Evolutionary conservation across 2,329 filamentous ascomycete genomes (phyloP), one percentile per base, ranked within the genome.

Genomic region (Knoxdaviesia capensis): DNA sequence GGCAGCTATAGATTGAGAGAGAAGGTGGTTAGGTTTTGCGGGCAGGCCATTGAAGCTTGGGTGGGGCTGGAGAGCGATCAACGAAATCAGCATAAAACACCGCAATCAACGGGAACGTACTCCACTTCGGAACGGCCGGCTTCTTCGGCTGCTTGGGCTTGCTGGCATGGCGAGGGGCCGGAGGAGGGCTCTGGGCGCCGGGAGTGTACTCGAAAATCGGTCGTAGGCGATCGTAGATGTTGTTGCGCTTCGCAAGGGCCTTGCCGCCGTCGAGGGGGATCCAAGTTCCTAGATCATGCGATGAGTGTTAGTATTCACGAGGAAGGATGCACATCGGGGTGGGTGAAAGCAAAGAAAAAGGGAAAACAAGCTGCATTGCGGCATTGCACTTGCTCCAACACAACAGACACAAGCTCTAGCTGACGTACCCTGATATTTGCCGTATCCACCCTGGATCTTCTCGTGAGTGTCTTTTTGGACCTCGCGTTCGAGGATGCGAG

Each of bases 391-490:
- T 35, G 29, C 30, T 9, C 31, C 29, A 20, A 39, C 20, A 35
- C 29, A 35, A 42, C 9, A 34, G 11, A 34, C 6, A 31, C 41
- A n/a, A 9, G 20, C 29, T 33, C 34, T 35, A 34, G 36, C 20
- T 7, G 30, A 51, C 60, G 38, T 54, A 84, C 81, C 87, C 65
- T 98, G 90, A 52, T 96, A 98, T 74, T 96, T 96, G 53, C 90
- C 90, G 59, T 96, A 96, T 10, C 90, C 90, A 49, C 88, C 90
- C 57, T 98, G 90, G 5, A 98, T 87, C 64, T 98, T 98, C 63
- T 96, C 90, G 56, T 98, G 90, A 5, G 81, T 71, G 37, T 92
- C 88, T 59, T 94, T 94, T 54, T 98, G 90, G 6, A 98, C 88
- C 55, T 98, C 90, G 49, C 90, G 75, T 62, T 98, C 90, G 5